Percentiles rank a stretch among this genome's conserved stretches.
Evolutionary conservation across 2,329 filamentous ascomycete species (phyloP).

Genomic region (Fusarium buxicola): DNA sequence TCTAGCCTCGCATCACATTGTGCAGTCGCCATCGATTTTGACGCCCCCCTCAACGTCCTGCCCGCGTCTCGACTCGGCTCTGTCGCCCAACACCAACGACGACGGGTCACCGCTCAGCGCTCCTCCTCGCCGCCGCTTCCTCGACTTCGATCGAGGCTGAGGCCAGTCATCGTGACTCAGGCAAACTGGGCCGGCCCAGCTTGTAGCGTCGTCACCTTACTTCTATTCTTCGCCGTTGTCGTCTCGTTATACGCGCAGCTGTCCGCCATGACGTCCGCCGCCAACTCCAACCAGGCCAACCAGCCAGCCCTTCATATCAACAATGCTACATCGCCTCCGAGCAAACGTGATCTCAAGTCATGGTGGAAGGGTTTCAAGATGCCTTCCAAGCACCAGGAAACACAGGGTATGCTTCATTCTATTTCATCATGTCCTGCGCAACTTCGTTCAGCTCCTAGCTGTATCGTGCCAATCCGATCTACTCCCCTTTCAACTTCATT

Average conservation of each 20-base stretch:
- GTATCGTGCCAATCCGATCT: constrained; percentile 8
- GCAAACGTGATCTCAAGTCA: constrained; percentile 87
- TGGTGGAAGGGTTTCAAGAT: constrained; percentile 99
- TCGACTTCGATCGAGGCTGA: constrained; percentile 39
- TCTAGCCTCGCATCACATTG: constrained; percentile 33
- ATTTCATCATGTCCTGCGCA: constrained; percentile 17
- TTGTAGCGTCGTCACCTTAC: constrained; percentile 36
- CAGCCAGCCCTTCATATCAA: constrained; percentile 47
- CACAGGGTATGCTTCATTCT: constrained; percentile 59
- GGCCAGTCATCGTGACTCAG: constrained; percentile 42
- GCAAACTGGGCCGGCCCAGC: constrained; percentile 46
- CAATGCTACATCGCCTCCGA: constrained; percentile 76
- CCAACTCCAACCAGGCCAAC: constrained; percentile 50
- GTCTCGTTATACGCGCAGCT: constrained; percentile 28
- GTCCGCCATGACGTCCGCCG: constrained; percentile 52
- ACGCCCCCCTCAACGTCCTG: constrained; percentile 8
- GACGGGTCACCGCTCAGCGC: constrained; percentile 31
- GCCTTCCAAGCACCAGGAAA: constrained; percentile 66
- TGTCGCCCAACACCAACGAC: constrained; percentile 20
- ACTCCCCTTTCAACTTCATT: neutral
- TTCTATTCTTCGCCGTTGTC: constrained; percentile 16
- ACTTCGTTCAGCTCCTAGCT: constrained; percentile 2
- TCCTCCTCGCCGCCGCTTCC: constrained; percentile 26
- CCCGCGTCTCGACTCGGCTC: constrained; percentile 17
- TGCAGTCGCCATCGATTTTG: constrained; percentile 29